A percentile compares a stretch with the other conserved stretches of the same genome.
Conservation (phyloP, 73 alveolate species). For the Stentor coeruleus region DNA sequence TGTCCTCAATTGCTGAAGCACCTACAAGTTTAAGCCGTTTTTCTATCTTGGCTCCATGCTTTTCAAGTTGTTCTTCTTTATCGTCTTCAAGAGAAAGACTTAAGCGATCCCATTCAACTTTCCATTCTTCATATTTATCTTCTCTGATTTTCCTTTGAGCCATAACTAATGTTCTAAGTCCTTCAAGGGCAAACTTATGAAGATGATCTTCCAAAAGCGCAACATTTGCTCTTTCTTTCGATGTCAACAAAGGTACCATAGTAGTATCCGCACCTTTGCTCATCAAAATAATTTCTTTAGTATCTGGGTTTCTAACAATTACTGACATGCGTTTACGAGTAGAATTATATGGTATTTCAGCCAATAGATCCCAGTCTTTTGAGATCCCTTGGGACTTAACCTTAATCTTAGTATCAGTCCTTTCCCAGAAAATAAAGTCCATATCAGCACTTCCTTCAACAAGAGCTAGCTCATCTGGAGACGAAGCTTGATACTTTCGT, state of each 20-base stretch:
- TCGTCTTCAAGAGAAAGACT: conserved; percentile 40
- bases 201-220: conserved; percentile 46
- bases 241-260: conserved; percentile 43
- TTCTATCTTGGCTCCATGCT: conserved; percentile 47
- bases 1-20: conserved; percentile 77
- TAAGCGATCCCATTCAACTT: conserved; percentile 38
- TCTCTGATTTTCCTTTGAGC: conserved; percentile 62
- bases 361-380: conserved; percentile 39
- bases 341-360: conserved; percentile 67
- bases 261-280: conserved; percentile 78
- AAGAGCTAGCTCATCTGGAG: conserved; percentile 94
- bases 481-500: conserved; percentile 62
- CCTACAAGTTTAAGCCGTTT: conserved; percentile 48
- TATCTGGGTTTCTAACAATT: conserved; percentile 44
- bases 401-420: conserved; percentile 27
- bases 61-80: conserved; percentile 57
- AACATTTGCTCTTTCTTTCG: conserved; percentile 44
- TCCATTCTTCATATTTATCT: conserved; percentile 60
- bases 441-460: conserved; percentile 64
- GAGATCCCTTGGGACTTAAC: conserved; percentile 34
- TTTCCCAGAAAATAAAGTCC: conserved; percentile 65
- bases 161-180: conserved; percentile 70
- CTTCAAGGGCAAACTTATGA: conserved; percentile 60
- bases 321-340: conserved; percentile 83
- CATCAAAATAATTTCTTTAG: conserved; percentile 42